Evolutionary conservation across 2,329 filamentous ascomycete genomes (phyloP).

Genomic region (Juglanconis oblonga): DNA sequence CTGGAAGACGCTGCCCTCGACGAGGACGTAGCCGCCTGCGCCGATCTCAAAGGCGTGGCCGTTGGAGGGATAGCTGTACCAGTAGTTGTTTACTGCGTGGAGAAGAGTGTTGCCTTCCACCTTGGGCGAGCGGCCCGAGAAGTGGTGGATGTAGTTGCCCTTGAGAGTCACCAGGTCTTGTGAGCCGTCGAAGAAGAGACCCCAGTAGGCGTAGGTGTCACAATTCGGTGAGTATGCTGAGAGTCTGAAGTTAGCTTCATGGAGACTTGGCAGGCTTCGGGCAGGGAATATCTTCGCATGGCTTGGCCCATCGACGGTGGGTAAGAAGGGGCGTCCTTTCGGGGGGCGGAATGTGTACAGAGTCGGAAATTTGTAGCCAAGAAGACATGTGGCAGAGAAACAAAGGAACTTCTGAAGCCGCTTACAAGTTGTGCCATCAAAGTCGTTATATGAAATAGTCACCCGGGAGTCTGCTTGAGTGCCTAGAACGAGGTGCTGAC

Average conservation of each 20-base stretch:
- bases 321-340: too few relatives aligned
- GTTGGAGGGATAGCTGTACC: slow-evolving; percentile 41
- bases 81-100: slow-evolving; percentile 63
- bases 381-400: not conserved
- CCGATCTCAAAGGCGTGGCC: slow-evolving; percentile 58
- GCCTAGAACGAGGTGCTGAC: slow-evolving; percentile 59
- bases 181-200: slow-evolving; percentile 53
- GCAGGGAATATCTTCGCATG: not conserved
- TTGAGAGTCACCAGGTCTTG: slow-evolving; percentile 56
- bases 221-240: slow-evolving; percentile 55
- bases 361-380: not conserved
- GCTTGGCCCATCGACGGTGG: too few relatives aligned
- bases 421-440: slow-evolving; percentile 43
- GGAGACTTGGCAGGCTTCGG: not conserved
- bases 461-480: slow-evolving; percentile 43
- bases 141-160: slow-evolving; percentile 60
- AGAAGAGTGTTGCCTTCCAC: slow-evolving; percentile 53
- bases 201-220: slow-evolving; percentile 60
- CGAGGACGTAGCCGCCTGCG: slow-evolving; percentile 42
- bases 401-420: too few relatives aligned
- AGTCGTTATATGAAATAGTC: slow-evolving; percentile 58
- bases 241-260: not conserved
- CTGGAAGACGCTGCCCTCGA: slow-evolving; percentile 58
- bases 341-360: too few relatives aligned
- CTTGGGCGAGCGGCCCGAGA: slow-evolving; percentile 55